A percentile compares a stretch with the other conserved stretches of the same genome.
Evolutionary conservation across 169 alveolate species (phyloP).

Genomic region (Ichthyophthirius multifiliis): DNA sequence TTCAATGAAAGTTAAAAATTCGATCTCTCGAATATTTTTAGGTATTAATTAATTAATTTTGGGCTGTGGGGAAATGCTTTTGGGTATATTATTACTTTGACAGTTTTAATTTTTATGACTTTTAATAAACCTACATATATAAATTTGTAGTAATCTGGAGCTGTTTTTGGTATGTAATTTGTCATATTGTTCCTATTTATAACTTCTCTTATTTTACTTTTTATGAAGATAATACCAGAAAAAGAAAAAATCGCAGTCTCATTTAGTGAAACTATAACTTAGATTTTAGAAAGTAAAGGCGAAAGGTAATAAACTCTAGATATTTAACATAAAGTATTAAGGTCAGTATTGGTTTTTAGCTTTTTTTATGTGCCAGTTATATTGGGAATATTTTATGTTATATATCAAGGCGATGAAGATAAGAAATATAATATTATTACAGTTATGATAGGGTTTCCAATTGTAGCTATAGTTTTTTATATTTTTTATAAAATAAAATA

Average conservation of each 20-base stretch:
- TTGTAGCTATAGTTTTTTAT: not conserved
- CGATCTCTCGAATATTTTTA: constrained; percentile 4
- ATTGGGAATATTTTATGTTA: not conserved
- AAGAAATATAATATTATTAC: not conserved
- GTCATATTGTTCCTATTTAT: not conserved
- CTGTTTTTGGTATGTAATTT: not conserved
- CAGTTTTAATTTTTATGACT: not conserved
- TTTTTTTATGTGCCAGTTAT: not conserved
- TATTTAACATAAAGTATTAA: not conserved
- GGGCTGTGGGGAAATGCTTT: constrained; percentile 27
- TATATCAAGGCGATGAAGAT: not conserved
- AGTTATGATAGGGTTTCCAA: not conserved
- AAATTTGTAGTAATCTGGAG: not conserved
- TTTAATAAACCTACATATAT: constrained; percentile 1
- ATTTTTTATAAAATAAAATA: not conserved
- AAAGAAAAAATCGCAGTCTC: constrained; percentile 13
- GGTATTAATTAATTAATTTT: not conserved
- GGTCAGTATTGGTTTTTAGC: not conserved
- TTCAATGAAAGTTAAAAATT: not conserved
- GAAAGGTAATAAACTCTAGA: not conserved
- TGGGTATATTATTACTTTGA: constrained; percentile 9
- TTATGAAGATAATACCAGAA: not conserved
- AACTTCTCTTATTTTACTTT: not conserved
- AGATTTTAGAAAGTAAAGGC: not conserved
- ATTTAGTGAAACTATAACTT: not conserved